These are phyloP conservation scores for Geranium rotundifolium DNA, from an alignment of 345 rosid species.

Conservation along the genomic window DNA sequence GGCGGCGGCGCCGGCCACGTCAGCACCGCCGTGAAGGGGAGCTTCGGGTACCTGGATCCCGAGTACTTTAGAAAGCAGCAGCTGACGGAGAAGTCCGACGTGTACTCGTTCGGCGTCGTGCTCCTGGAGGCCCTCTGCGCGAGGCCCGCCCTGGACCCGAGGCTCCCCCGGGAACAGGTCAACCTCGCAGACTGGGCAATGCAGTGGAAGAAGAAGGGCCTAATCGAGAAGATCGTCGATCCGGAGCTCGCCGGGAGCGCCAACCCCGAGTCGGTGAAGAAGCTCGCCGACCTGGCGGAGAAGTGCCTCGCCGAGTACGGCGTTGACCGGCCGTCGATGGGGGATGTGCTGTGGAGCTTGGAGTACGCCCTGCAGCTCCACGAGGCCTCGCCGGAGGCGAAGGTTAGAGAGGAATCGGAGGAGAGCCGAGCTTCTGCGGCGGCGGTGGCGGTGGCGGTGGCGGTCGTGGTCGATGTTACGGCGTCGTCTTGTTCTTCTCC, in stretches of 20 bases:
- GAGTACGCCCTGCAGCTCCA: conserved; percentile 43
- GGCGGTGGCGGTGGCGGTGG: too few relatives aligned
- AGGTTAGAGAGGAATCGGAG: conserved; percentile 6
- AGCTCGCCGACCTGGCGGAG: conserved; percentile 33
- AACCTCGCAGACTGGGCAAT: conserved; percentile 46
- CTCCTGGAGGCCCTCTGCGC: conserved; percentile 35
- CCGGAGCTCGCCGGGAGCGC: conserved; percentile 25
- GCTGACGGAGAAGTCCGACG: conserved; percentile 34
- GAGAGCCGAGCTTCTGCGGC: conserved; percentile 5
- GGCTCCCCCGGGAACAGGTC: conserved; percentile 34
- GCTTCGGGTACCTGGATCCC: conserved; percentile 37
- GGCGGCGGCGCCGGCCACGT: conserved; percentile 37
- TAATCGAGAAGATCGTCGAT: conserved; percentile 36
- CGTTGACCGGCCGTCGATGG: conserved; percentile 42
- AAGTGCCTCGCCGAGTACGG: conserved; percentile 34
- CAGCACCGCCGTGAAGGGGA: conserved; percentile 43
- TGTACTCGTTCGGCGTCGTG: conserved; percentile 40
- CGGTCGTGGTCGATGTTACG: neutral
- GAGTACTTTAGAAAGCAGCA: conserved; percentile 40
- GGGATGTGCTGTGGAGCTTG: conserved; percentile 42
- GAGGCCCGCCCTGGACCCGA: conserved; percentile 32
- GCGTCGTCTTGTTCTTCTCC: too few relatives aligned
- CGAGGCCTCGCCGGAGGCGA: conserved; percentile 14
- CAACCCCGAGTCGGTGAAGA: conserved; percentile 40
- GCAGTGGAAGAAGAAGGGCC: conserved; percentile 39